Evolutionary conservation across 169 alveolate species (phyloP).

Genomic region (Babesia ovis): DNA sequence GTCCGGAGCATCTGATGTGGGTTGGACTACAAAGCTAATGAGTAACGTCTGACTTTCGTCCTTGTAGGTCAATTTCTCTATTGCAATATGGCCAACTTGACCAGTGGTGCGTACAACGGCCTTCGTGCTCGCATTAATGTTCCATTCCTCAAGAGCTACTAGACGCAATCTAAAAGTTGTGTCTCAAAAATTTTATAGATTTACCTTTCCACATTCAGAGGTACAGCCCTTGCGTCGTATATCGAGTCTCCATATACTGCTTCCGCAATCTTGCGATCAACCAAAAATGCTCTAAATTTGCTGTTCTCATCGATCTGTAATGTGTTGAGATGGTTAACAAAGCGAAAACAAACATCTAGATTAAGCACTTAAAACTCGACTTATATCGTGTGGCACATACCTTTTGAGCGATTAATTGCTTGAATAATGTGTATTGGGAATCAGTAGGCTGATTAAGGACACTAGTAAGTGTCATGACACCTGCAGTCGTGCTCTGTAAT

Average conservation of each 20-base stretch:
- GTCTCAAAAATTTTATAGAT: neutral
- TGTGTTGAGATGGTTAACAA: conserved; percentile 4
- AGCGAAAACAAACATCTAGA: conserved; percentile 25
- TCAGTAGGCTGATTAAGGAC: conserved; percentile 54
- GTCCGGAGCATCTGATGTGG: conserved; percentile 43
- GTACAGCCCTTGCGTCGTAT: conserved; percentile 72
- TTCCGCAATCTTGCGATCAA: conserved; percentile 74
- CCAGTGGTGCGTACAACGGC: conserved; percentile 66
- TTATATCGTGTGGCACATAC: conserved; percentile 15
- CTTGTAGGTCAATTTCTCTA: conserved; percentile 55
- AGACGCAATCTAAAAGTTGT: conserved; percentile 54
- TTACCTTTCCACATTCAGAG: conserved; percentile 59
- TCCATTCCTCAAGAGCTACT: conserved; percentile 67
- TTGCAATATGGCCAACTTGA: conserved; percentile 44
- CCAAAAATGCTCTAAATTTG: conserved; percentile 62
- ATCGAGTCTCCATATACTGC: conserved; percentile 75
- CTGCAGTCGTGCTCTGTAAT: conserved; percentile 37
- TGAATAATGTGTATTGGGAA: conserved; percentile 46
- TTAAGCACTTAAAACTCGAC: conserved; percentile 34
- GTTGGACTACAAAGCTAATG: conserved; percentile 34
- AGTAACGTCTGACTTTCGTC: conserved; percentile 42
- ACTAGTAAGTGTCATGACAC: conserved; percentile 42
- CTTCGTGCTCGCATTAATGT: conserved; percentile 31
- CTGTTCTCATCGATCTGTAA: conserved; percentile 67
- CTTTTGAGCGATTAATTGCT: conserved; percentile 48